A percentile compares a stretch with the other conserved stretches of the same genome.
These are phyloP conservation scores for Persicaria maculosa DNA, from an alignment of 148 eudicot genomes.

Conservation along the genomic window DNA sequence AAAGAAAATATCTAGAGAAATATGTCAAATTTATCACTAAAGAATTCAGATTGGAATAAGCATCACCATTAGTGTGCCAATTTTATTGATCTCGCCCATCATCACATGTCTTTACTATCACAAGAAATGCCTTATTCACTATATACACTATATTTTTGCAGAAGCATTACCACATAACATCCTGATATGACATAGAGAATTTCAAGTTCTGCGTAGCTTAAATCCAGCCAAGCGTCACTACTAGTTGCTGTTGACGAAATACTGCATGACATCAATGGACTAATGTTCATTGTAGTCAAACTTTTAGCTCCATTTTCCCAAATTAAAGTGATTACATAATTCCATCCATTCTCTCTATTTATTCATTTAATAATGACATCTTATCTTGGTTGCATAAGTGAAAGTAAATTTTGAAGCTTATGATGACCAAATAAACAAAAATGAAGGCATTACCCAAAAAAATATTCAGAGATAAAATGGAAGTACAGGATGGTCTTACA, in stretches of 20 bases:
- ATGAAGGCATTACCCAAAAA: neutral
- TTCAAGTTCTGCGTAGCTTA: neutral
- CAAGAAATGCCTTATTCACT: neutral
- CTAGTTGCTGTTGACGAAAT: neutral
- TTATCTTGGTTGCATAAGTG: neutral
- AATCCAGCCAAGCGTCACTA: neutral
- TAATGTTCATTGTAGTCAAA: neutral
- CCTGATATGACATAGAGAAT: neutral
- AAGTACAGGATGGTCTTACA: slow-evolving; percentile 33
- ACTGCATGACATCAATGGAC: neutral
- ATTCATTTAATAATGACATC: neutral
- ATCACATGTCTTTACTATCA: neutral
- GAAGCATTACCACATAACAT: neutral
- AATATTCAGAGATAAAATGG: neutral
- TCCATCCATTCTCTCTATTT: too few relatives aligned
- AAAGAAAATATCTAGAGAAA: neutral
- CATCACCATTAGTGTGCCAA: neutral
- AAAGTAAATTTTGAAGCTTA: neutral
- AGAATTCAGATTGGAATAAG: neutral
- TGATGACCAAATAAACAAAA: neutral
- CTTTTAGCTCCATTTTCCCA: neutral
- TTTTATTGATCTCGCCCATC: neutral
- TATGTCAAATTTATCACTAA: neutral
- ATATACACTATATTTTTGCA: neutral
- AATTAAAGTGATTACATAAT: neutral